These are phyloP conservation scores for Coemansia sp. DNA, from an alignment of 192 early-diverging fungal species.

Conservation along the genomic window DNA sequence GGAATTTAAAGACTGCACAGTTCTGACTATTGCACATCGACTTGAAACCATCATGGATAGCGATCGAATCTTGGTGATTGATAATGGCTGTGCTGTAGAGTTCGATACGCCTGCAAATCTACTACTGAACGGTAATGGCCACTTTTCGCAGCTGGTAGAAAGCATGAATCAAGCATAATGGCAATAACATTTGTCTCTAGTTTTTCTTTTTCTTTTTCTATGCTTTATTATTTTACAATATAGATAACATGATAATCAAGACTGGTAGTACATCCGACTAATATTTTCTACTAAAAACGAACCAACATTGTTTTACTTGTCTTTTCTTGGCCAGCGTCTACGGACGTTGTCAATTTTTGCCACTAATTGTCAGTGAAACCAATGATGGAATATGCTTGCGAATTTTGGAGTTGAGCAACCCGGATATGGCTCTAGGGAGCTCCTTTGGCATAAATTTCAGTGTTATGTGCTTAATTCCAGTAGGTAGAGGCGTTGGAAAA, in stretches of 20 bases:
- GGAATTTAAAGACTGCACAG: conserved; percentile 32
- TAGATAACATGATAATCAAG: too few relatives aligned
- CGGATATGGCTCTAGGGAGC: neutral
- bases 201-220: too few relatives aligned
- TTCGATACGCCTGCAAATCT: conserved; percentile 23
- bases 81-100: conserved; percentile 26
- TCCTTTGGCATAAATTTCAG: neutral
- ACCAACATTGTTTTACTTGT: too few relatives aligned
- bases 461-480: neutral
- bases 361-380: neutral
- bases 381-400: neutral
- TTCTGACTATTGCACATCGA: conserved; percentile 72
- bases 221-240: too few relatives aligned
- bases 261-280: too few relatives aligned
- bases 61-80: conserved; percentile 62
- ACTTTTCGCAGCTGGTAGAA: conserved; percentile 10
- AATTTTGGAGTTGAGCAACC: neutral
- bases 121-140: conserved; percentile 13
- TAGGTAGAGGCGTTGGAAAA: neutral
- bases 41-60: conserved; percentile 64
- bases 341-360: neutral
- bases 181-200: too few relatives aligned
- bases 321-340: too few relatives aligned
- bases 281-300: too few relatives aligned
- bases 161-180: neutral